These are phyloP conservation scores for Penicillium sp. DNA, from an alignment of 2,329 filamentous ascomycete species.

Conservation along the genomic window DNA sequence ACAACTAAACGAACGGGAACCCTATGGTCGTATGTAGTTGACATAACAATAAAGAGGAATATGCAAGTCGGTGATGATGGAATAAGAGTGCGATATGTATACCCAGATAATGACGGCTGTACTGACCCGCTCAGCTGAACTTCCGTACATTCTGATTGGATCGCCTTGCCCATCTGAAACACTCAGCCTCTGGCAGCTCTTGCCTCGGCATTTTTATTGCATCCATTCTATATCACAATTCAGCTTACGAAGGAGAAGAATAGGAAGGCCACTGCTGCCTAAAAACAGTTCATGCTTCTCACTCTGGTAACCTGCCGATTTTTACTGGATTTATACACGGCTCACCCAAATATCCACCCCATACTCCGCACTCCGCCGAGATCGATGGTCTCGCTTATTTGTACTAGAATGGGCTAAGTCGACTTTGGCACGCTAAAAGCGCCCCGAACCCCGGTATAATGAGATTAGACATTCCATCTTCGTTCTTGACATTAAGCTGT, in stretches of 20 bases:
- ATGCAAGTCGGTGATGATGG: no score
- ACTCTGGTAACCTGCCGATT: background rate
- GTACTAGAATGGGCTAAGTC: background rate
- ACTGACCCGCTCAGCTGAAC: background rate
- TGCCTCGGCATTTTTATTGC: background rate
- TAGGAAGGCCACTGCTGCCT: background rate
- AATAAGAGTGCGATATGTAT: background rate
- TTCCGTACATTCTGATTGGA: background rate
- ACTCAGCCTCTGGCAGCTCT: background rate
- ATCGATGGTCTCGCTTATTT: background rate
- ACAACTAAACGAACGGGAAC: background rate
- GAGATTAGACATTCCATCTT: background rate
- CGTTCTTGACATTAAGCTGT: background rate
- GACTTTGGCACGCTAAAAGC: background rate
- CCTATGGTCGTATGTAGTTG: background rate
- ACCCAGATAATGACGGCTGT: background rate
- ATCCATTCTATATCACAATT: background rate
- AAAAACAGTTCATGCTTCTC: background rate
- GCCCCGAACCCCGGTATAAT: background rate
- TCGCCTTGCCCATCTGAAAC: background rate
- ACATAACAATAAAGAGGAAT: background rate
- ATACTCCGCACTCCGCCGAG: background rate
- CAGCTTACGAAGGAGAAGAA: background rate
- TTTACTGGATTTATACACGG: background rate
- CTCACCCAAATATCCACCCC: background rate